phyloP scores from a whole-genome alignment of 129 eudicot genomes.

The Flaveria ramosissima region DNA sequence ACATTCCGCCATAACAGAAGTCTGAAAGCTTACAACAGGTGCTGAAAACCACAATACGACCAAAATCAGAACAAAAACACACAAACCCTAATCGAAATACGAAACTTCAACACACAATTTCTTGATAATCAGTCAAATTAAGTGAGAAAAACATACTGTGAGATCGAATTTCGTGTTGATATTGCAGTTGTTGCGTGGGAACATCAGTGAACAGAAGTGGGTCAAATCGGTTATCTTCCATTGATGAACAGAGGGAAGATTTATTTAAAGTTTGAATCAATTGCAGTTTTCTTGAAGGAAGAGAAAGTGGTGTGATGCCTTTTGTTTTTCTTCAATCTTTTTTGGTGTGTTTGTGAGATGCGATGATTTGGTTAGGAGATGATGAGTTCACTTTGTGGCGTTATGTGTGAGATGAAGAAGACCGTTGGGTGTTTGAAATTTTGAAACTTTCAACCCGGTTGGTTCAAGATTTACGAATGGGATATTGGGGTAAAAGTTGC shows the following conservation, averaged over 20 bases:
- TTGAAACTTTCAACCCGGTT: constrained; percentile 43
- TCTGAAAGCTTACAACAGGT: constrained; percentile 40
- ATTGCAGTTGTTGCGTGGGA: constrained; percentile 45
- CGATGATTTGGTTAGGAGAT: constrained; percentile 54
- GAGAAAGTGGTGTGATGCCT: constrained; percentile 1
- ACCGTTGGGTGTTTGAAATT: constrained; percentile 62
- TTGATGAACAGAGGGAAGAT: constrained; percentile 48
- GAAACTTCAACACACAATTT: no score
- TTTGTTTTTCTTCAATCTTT: constrained; percentile 19
- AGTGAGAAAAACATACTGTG: constrained; percentile 30
- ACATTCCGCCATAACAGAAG: neutral
- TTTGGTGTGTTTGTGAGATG: constrained; percentile 36
- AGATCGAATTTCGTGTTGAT: constrained; percentile 18
- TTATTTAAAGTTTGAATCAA: constrained; percentile 41
- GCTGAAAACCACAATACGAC: constrained; percentile 34
- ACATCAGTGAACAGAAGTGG: constrained; percentile 87
- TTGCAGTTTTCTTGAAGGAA: constrained; percentile 26
- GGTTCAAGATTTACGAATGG: neutral
- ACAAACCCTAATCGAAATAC: constrained; percentile 21
- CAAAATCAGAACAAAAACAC: constrained; percentile 3
- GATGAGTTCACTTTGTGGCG: constrained; percentile 32
- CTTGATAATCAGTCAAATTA: no score
- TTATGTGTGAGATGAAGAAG: constrained; percentile 40
- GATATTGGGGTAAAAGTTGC: constrained; percentile 8
- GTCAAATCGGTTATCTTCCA: constrained; percentile 66